phyloP scores from a whole-genome alignment of 108 stramenopile genomes.

The Bacterosira constricta region DNA sequence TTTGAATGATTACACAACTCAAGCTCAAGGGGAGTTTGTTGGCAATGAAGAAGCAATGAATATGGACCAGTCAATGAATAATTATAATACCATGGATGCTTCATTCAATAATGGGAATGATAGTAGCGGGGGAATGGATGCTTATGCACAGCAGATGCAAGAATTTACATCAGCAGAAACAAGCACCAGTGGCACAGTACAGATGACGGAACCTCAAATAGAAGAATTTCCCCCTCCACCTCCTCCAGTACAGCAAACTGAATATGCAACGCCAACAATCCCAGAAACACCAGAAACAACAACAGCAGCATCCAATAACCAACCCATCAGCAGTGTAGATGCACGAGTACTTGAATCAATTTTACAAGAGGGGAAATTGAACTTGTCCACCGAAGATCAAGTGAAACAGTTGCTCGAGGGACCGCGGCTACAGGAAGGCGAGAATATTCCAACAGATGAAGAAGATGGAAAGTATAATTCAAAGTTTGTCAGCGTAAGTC shows the following conservation, averaged over 20 bases:
- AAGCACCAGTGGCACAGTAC: no score
- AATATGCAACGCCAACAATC: neutral
- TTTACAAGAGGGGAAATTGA: constrained; percentile 64
- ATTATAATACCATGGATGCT: no score
- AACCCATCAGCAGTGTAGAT: constrained; percentile 56
- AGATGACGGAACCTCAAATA: neutral
- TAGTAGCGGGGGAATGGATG: neutral
- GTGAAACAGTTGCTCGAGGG: constrained; percentile 71
- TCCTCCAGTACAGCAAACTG: neutral
- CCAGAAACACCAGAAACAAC: neutral
- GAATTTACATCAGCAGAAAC: neutral
- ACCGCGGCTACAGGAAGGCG: constrained; percentile 23
- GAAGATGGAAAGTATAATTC: constrained; percentile 28
- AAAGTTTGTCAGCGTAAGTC: constrained; percentile 42
- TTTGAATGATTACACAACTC: no score
- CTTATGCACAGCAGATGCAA: neutral
- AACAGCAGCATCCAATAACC: neutral
- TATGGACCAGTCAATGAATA: no score
- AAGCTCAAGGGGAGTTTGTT: no score
- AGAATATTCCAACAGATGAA: constrained; percentile 11
- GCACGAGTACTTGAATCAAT: constrained; percentile 79
- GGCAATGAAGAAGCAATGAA: no score
- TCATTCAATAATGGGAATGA: neutral
- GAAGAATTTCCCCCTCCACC: neutral
- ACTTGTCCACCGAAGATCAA: constrained; percentile 65